These are phyloP conservation scores for Laguncularia racemosa DNA, from an alignment of 345 rosid species.

Conservation along the genomic window DNA sequence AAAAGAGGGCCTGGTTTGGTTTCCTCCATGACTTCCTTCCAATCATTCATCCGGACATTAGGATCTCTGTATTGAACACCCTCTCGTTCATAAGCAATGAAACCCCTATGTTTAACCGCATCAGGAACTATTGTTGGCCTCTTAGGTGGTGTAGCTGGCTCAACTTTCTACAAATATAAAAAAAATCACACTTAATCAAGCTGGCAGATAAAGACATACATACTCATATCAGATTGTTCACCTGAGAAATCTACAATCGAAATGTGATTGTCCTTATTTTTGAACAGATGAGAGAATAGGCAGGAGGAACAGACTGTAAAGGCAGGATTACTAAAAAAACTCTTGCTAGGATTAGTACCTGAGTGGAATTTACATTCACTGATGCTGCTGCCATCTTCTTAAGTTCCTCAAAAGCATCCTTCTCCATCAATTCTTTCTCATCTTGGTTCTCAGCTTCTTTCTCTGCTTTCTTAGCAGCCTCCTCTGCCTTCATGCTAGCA, in stretches of 20 bases:
- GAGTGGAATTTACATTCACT: slow-evolving; percentile 28
- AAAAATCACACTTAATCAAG: not conserved
- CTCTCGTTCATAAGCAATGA: slow-evolving; percentile 86
- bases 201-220: not conserved
- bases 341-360: slow-evolving; percentile 22
- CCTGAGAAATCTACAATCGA: not conserved
- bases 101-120: slow-evolving; percentile 84
- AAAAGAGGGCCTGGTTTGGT: slow-evolving; percentile 75
- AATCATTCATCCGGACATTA: slow-evolving; percentile 70
- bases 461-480: slow-evolving; percentile 30
- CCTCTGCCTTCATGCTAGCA: slow-evolving; percentile 58
- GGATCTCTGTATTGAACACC: slow-evolving; percentile 91
- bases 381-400: slow-evolving; percentile 77
- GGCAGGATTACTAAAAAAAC: not conserved
- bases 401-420: slow-evolving; percentile 86
- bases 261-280: no score
- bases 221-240: not conserved
- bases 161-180: slow-evolving; percentile 26
- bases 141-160: slow-evolving; percentile 14
- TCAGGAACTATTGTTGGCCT: slow-evolving; percentile 58
- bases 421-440: slow-evolving; percentile 42
- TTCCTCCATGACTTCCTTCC: slow-evolving; percentile 91
- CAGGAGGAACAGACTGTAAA: not conserved
- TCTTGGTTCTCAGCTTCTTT: slow-evolving; percentile 54
- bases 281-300: not conserved